Evolutionary conservation across 164 flowering plant genomes (phyloP).

Genomic region (Magnolia changhungtana): DNA sequence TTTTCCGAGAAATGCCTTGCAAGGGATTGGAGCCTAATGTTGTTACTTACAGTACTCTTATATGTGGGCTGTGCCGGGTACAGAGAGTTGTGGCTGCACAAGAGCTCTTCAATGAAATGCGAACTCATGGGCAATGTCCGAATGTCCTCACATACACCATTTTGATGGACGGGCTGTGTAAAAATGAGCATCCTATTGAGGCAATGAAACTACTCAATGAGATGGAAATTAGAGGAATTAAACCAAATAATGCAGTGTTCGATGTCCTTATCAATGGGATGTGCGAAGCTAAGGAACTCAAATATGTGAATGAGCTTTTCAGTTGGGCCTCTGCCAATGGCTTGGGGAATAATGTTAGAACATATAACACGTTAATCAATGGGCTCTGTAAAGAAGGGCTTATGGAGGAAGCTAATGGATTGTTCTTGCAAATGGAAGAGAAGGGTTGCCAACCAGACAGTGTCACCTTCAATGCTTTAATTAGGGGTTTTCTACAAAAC

Average conservation of each 20-base stretch:
- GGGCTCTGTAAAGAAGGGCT: slow-evolving; percentile 38
- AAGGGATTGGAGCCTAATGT: slow-evolving; percentile 32
- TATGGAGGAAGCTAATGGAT: slow-evolving; percentile 38
- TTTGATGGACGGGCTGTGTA: slow-evolving; percentile 48
- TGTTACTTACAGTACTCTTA: slow-evolving; percentile 33
- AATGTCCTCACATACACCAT: slow-evolving; percentile 27
- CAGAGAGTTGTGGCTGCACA: slow-evolving; percentile 38
- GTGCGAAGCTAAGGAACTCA: slow-evolving; percentile 23
- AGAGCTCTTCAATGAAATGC: slow-evolving; percentile 37
- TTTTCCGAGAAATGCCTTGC: slow-evolving; percentile 28
- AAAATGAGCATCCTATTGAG: slow-evolving; percentile 26
- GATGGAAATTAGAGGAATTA: slow-evolving; percentile 13
- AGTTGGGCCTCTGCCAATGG: slow-evolving; percentile 24
- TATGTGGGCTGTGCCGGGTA: slow-evolving; percentile 33
- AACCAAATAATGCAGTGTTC: slow-evolving; percentile 15
- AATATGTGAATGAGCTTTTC: slow-evolving; percentile 36
- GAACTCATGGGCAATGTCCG: slow-evolving; percentile 15
- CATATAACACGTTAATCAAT: slow-evolving; percentile 41
- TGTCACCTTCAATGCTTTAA: no score
- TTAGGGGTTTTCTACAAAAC: neutral
- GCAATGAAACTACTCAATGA: slow-evolving; percentile 33
- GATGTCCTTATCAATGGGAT: slow-evolving; percentile 38
- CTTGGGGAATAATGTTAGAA: slow-evolving; percentile 32
- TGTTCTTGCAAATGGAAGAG: slow-evolving; percentile 19
- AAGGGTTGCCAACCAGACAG: neutral